A percentile compares a stretch with the other conserved stretches of the same genome.
Conservation (phyloP, 1,284 basidiomycete genomes). For the Malassezia obtusa region DNA sequence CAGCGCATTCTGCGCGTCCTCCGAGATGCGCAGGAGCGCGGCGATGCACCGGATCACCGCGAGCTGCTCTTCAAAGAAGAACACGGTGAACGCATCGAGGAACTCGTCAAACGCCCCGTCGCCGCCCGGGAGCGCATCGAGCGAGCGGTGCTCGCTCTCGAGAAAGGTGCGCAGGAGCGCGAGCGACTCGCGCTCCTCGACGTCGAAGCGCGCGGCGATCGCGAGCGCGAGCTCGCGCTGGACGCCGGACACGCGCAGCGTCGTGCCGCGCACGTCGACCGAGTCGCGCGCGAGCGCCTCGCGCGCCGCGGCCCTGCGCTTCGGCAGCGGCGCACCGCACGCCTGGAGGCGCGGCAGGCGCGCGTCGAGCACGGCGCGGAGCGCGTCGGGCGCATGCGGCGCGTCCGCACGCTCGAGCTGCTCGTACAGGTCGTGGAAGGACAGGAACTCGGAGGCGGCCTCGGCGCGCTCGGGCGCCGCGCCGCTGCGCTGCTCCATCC, state of each 20-base stretch:
- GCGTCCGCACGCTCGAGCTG: conserved; percentile 32
- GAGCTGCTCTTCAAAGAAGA: conserved; percentile 70
- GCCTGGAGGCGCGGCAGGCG: conserved; percentile 22
- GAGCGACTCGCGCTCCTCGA: conserved; percentile 66
- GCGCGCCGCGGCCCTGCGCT: conserved; percentile 2
- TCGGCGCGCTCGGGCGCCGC: not conserved
- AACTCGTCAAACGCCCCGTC: conserved; percentile 48
- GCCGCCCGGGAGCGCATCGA: conserved; percentile 11
- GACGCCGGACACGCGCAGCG: conserved; percentile 56
- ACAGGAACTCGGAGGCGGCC: conserved; percentile 4
- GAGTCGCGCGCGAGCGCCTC: conserved; percentile 1
- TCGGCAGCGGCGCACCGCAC: conserved; percentile 23
- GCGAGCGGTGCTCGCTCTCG: conserved; percentile 63
- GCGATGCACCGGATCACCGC: conserved; percentile 54
- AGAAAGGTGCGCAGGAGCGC: conserved; percentile 65
- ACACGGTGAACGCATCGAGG: conserved; percentile 62
- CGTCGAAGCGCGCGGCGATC: conserved; percentile 61
- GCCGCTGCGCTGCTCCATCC: not conserved
- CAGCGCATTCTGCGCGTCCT: conserved; percentile 55
- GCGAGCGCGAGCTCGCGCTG: conserved; percentile 62
- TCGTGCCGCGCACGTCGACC: conserved; percentile 46
- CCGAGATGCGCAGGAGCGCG: conserved; percentile 55
- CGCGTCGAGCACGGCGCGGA: conserved; percentile 19
- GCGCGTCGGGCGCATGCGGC: conserved; percentile 16
- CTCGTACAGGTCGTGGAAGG: conserved; percentile 38